Evolutionary conservation across 108 stramenopile genomes (phyloP).

Genomic region (Fragilaria radians): DNA sequence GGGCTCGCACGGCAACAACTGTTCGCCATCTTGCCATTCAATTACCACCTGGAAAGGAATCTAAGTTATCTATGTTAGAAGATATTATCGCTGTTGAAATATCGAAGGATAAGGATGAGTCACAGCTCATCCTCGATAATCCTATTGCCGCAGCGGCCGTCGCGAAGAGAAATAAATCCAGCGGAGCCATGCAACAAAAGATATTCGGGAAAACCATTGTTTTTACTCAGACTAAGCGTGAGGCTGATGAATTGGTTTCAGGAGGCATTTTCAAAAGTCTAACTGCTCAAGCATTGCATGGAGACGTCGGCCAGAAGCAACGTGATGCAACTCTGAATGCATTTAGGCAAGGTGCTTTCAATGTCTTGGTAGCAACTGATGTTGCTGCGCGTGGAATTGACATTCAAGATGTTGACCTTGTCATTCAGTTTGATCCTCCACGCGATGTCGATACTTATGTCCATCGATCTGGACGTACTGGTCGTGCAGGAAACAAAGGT

Average conservation of each 20-base stretch:
- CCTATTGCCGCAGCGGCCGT: slow-evolving; percentile 86
- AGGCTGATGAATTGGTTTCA: slow-evolving; percentile 88
- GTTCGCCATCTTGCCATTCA: slow-evolving; percentile 94
- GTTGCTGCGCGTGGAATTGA: slow-evolving; percentile 99
- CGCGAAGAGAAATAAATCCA: slow-evolving; percentile 50
- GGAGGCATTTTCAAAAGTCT: slow-evolving; percentile 84
- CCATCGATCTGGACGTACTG: slow-evolving; percentile 97
- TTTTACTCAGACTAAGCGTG: slow-evolving; percentile 94
- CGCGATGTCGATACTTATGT: slow-evolving; percentile 92
- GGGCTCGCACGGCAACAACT: slow-evolving; percentile 88
- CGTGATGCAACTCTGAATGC: slow-evolving; percentile 94
- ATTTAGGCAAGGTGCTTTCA: slow-evolving; percentile 91
- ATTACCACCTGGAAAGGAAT: slow-evolving; percentile 78
- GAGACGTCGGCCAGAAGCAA: slow-evolving; percentile 98
- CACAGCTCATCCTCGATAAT: slow-evolving; percentile 60
- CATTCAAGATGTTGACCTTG: slow-evolving; percentile 95
- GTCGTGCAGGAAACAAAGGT: slow-evolving; percentile 95
- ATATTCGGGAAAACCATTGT: slow-evolving; percentile 96
- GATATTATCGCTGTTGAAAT: slow-evolving; percentile 93
- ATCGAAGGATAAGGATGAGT: slow-evolving; percentile 62
- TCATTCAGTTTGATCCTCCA: slow-evolving; percentile 93
- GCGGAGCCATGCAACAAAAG: slow-evolving; percentile 81
- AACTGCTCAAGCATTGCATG: slow-evolving; percentile 93
- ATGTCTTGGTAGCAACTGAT: slow-evolving; percentile 98
- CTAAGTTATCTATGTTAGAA: slow-evolving; percentile 73